Conservation (phyloP, 2,329 filamentous ascomycete genomes). For the Bertia moriformis region DNA sequence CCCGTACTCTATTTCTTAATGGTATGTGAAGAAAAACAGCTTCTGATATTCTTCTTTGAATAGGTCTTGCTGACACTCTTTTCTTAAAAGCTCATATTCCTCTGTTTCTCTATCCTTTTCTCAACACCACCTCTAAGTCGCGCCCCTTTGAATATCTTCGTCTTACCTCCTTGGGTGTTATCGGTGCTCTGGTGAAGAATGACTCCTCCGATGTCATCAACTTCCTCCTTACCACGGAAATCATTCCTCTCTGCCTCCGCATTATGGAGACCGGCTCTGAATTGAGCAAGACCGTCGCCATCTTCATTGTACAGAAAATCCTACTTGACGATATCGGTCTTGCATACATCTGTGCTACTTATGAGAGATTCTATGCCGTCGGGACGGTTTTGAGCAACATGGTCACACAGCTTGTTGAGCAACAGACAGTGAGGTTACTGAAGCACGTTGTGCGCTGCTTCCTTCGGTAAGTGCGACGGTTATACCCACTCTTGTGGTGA, state of each 20-base stretch:
- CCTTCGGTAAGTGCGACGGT: constrained; percentile 64
- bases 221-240: constrained; percentile 94
- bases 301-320: constrained; percentile 99
- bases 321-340: constrained; percentile 89
- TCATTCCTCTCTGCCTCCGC: constrained; percentile 88
- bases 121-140: constrained; percentile 97
- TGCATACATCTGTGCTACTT: constrained; percentile 96
- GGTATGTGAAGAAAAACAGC: constrained; percentile 37
- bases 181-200: constrained; percentile 94
- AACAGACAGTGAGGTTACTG: constrained; percentile 84
- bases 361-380: constrained; percentile 95
- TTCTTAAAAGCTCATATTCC: constrained; percentile 75
- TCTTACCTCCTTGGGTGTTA: constrained; percentile 87
- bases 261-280: constrained; percentile 99
- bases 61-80: background rate
- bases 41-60: background rate
- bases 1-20: constrained; percentile 79
- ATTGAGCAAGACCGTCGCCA: constrained; percentile 95
- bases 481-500: too few relatives aligned
- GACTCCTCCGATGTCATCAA: constrained; percentile 98
- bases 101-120: constrained; percentile 90
- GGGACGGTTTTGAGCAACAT: constrained; percentile 96
- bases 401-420: constrained; percentile 93
- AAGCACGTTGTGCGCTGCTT: constrained; percentile 98
- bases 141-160: constrained; percentile 94